Evolutionary conservation across 176 grass and related monocot genomes (phyloP), one percentile per base, ranked within the genome.

Genomic region (Ampelocalamus luodianensis): DNA sequence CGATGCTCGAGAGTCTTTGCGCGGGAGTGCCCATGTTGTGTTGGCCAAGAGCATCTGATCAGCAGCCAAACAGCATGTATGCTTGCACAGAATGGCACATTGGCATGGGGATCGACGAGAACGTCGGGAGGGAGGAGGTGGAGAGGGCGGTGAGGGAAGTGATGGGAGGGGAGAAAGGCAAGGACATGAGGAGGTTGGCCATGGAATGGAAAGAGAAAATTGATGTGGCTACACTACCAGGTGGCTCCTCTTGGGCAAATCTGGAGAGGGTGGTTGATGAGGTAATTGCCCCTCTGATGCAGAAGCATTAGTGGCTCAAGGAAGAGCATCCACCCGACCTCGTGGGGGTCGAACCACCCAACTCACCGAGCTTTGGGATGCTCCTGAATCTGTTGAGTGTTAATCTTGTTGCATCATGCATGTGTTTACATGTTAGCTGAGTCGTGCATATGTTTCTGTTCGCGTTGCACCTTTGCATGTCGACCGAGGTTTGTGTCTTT

Each of bases 171-270:
- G 65, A 69, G 23, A 68, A 16, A 23, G 79, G 64, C 24, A n/a
- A 66, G 50, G 62, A 77, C 62, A 23, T 75, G 48, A 76, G 22
- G 62, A 72, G 79, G n/a, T 12, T 16, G 54, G 65, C 32, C 2
- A 16, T 42, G 64, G 32, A 83, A 34, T 78, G 80, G 86, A 88
- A 78, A 54, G 72, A 49, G 43, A 88, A 65, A 46, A 73, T 54
- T 6, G 6, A n/a, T 1, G 18, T 4, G 5, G 80, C 80, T 2
- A 3, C 87, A 22, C 27, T 18, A 0, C 65, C 55, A 4, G 80
- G 86, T 53, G 80, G 80, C 0, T 15, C 51, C 10, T 79, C 87
- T 13, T 79, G 56, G 49, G 43, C 29, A 3, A 88, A 88, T 58
- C 65, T 79, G 0, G 66, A 88, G 43, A 72, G 12, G 74, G 0